A percentile compares a stretch with the other conserved stretches of the same genome.
Conservation (phyloP, 1,284 basidiomycete genomes). For the Peniophora sp. region DNA sequence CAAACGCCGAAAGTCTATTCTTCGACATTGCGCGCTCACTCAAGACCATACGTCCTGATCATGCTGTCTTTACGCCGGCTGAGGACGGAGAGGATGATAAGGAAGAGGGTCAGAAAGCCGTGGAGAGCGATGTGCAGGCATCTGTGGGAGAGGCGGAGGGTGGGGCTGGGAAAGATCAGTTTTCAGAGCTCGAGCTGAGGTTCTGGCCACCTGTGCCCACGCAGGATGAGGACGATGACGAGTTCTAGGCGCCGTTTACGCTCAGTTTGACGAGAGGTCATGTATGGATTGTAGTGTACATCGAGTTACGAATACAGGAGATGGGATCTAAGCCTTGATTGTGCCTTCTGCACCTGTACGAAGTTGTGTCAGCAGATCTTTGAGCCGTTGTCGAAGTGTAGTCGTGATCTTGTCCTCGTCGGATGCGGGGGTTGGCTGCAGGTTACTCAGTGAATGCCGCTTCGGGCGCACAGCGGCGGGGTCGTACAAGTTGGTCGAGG, state of each 20-base stretch:
- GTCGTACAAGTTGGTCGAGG: neutral
- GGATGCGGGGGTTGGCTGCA: neutral
- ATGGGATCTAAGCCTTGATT: neutral
- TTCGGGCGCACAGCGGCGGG: neutral
- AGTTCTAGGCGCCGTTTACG: constrained; percentile 16
- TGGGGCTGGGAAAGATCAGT: constrained; percentile 9
- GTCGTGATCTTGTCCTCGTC: neutral
- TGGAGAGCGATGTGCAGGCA: constrained; percentile 3
- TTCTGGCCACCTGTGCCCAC: constrained; percentile 27
- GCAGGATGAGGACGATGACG: constrained; percentile 18
- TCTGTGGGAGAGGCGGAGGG: constrained; percentile 6
- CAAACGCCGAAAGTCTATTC: constrained; percentile 55
- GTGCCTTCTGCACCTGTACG: neutral
- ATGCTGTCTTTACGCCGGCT: neutral
- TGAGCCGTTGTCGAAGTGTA: neutral
- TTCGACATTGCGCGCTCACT: constrained; percentile 33
- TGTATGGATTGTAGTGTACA: neutral
- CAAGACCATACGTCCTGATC: constrained; percentile 10
- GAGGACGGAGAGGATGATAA: constrained; percentile 2
- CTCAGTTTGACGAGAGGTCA: neutral
- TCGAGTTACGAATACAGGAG: neutral
- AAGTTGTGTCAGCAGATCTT: neutral
- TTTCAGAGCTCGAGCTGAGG: constrained; percentile 15
- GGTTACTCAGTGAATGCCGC: neutral
- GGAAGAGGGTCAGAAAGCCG: too few relatives aligned